A percentile compares a stretch with the other conserved stretches of the same genome.
These are phyloP conservation scores for Cymbidium sinense DNA, from an alignment of 106 monocot species.

Conservation along the genomic window DNA sequence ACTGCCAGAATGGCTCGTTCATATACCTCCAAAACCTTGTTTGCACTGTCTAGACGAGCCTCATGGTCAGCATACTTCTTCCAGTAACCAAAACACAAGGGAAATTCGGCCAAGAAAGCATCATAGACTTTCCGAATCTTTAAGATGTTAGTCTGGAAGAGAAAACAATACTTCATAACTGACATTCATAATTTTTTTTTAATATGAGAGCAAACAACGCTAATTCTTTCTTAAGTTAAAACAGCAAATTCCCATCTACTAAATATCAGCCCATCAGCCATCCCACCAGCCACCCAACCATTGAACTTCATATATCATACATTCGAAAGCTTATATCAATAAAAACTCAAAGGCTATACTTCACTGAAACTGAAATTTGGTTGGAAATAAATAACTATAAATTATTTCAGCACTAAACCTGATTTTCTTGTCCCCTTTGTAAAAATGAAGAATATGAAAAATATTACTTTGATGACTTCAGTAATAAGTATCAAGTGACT, in stretches of 20 bases:
- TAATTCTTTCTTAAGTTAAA: not conserved
- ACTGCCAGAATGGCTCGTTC: conserved; percentile 87
- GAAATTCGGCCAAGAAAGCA: conserved; percentile 85
- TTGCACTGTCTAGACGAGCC: conserved; percentile 53
- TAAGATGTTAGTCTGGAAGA: conserved; percentile 62
- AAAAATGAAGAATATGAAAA: not conserved
- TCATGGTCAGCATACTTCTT: conserved; percentile 99
- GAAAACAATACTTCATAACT: not conserved
- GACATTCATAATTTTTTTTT: not conserved
- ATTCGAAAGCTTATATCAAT: not conserved
- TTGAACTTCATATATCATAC: not conserved
- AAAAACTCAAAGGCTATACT: not conserved
- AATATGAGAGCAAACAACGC: not conserved
- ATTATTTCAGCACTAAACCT: not conserved
- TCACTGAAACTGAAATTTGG: not conserved
- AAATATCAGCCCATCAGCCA: not conserved
- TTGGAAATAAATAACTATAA: not conserved
- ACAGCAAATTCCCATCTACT: not conserved
- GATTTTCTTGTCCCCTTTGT: not conserved
- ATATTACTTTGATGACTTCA: not conserved
- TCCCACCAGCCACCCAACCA: not conserved
- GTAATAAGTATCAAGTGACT: not conserved
- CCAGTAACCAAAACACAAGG: conserved; percentile 98
- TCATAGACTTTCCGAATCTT: conserved; percentile 91
- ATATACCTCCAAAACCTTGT: conserved; percentile 87